Evolutionary conservation across 768 basidiomycete species (phyloP).

Genomic region (Trichaptum fuscoviolaceum): DNA sequence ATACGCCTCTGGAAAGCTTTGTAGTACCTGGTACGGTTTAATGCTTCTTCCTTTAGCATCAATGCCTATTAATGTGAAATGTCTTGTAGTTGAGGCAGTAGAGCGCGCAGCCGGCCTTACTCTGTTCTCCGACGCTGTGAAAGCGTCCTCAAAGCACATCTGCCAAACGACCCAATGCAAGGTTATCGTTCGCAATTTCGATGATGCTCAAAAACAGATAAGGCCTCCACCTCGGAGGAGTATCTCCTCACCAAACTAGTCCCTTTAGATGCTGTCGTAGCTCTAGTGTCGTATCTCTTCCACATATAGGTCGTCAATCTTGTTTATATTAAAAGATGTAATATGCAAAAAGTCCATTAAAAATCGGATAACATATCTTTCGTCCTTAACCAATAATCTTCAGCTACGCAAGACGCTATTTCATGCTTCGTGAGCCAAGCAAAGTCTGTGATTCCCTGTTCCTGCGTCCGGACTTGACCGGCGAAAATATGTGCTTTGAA

Average conservation of each 20-base stretch:
- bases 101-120: conserved; percentile 86
- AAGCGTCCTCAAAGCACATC: conserved; percentile 71
- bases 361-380: conserved; percentile 78
- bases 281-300: background rate
- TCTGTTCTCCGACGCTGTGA: conserved; percentile 80
- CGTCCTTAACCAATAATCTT: conserved; percentile 68
- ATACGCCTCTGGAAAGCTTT: conserved; percentile 74
- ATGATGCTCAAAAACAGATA: conserved; percentile 69
- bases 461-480: conserved; percentile 66
- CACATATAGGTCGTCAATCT: background rate
- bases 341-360: conserved; percentile 19
- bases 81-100: conserved; percentile 73
- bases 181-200: conserved; percentile 82
- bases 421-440: conserved; percentile 96
- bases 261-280: background rate
- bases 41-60: background rate
- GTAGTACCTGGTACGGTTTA: conserved; percentile 63
- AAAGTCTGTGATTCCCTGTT: conserved; percentile 60
- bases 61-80: conserved; percentile 8
- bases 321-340: background rate
- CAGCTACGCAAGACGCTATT: conserved; percentile 63
- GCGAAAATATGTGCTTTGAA: conserved; percentile 92
- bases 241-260: conserved; percentile 39
- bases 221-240: conserved; percentile 46
- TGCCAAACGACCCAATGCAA: conserved; percentile 89